Base-by-base conservation (phyloP, 1,139 yeast species). In the Nakaseomyces delphensis region DNA sequence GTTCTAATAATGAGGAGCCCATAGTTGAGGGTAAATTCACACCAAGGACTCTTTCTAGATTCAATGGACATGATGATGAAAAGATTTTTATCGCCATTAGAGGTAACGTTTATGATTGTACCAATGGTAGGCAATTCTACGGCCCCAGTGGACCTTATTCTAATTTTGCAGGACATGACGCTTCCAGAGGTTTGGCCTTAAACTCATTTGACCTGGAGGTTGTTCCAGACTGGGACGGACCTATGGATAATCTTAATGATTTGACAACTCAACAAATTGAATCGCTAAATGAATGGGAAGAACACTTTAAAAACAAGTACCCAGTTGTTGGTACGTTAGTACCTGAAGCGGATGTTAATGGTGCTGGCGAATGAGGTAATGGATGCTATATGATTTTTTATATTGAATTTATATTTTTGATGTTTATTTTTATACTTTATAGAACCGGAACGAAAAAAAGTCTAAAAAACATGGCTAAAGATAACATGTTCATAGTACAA, bases 131-230 rank as follows among this genome's bases (percentile, higher is more conserved):
- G 48, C 73, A 77, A 41, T 91, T 91, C 60, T 91, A 93, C 59
- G 98, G 98, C 0, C 98, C 98, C 3, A 87, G 93, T 18, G 96
- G 97, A 0, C 95, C 97, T 0, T 91, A 91, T 63, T 81, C 83
- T 45, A 87, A 86, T 59, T 91, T 91, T 69, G 97, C 97, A 1
- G 98, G 98, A 3, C 82, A 86, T 52, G 98, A 91, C 65, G 97
- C 98, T 2, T 83, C 95, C 2, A 70, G 98, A 51, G 98, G 98
- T 0, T 73, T 91, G 48, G 96, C 97, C 1, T 70, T 76, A 56
- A 91, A 89, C 63, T 83, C 95, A 27, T 91, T 91, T 65, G 97
- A 91, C 41, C 60, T 70, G 29, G 73, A 67, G 2, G 68, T 71
- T 44, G 68, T 83, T 36, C 77, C 74, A 38, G 70, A 75, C 11